These are phyloP conservation scores for Cymodocea nodosa DNA, from an alignment of 116 monocot species.

Conservation along the genomic window DNA sequence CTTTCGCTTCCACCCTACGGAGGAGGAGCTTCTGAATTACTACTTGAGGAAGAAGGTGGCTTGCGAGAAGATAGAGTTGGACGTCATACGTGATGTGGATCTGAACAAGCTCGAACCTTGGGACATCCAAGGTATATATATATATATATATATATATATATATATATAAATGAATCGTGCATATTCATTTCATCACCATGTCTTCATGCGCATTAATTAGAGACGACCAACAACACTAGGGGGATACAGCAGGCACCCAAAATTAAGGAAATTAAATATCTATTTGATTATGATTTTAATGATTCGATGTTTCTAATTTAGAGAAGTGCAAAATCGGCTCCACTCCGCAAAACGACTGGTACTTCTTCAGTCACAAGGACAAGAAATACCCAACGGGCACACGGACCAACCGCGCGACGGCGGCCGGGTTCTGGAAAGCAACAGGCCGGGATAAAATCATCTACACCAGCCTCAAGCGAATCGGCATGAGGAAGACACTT, in stretches of 20 bases:
- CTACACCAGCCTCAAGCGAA: constrained; percentile 4
- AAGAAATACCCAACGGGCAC: constrained; percentile 96
- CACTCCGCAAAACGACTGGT: constrained; percentile 81
- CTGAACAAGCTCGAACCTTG: constrained; percentile 76
- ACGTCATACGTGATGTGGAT: constrained; percentile 65
- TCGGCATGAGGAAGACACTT: constrained; percentile 22
- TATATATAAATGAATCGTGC: neutral
- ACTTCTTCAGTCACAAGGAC: constrained; percentile 98
- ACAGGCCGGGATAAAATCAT: constrained; percentile 95
- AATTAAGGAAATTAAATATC: neutral
- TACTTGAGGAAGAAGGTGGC: constrained; percentile 61
- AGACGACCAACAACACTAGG: neutral
- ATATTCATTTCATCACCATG: neutral
- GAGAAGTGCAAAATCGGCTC: constrained; percentile 19
- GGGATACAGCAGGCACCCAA: neutral
- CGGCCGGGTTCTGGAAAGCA: constrained; percentile 94
- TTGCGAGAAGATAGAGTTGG: constrained; percentile 48
- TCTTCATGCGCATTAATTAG: neutral
- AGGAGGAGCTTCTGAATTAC: constrained; percentile 66
- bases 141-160: too few relatives aligned
- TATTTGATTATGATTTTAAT: neutral
- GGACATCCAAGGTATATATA: constrained; percentile 55
- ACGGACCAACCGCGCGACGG: constrained; percentile 77
- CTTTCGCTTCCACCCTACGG: constrained; percentile 9
- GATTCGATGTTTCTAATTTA: neutral